phyloP scores from a whole-genome alignment of 495 filamentous ascomycete genomes.

The Podospora appendiculata region DNA sequence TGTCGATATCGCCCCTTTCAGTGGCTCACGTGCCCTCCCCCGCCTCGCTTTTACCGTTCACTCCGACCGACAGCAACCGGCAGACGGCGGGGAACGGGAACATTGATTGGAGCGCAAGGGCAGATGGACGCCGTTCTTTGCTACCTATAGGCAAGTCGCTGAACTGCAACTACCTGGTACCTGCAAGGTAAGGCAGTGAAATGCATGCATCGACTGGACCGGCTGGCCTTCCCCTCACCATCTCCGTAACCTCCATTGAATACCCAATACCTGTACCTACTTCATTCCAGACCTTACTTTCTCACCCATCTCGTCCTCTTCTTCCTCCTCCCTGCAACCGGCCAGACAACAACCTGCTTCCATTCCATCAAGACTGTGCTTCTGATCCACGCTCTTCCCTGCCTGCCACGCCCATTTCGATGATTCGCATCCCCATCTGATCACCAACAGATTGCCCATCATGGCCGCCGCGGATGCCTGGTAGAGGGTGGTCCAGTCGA shows the following conservation, averaged over 20 bases:
- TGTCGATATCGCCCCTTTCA: too few species aligned
- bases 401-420: too few species aligned
- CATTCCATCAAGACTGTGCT: background rate
- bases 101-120: too few species aligned
- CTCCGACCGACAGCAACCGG: too few species aligned
- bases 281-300: background rate
- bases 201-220: background rate
- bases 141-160: too few species aligned
- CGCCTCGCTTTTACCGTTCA: too few species aligned
- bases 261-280: background rate
- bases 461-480: conserved; percentile 41
- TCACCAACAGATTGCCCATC: conserved; percentile 6
- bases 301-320: background rate
- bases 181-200: background rate
- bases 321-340: background rate
- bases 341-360: background rate
- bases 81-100: too few species aligned
- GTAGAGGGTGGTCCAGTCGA: conserved; percentile 44
- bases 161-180: background rate
- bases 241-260: background rate
- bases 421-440: too few species aligned
- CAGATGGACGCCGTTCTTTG: too few species aligned
- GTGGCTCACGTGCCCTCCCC: too few species aligned
- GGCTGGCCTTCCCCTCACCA: conserved; percentile 16
- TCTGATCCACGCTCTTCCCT: background rate